Conservation (phyloP, 2,329 filamentous ascomycete genomes). For the Fusarium virguliforme region DNA sequence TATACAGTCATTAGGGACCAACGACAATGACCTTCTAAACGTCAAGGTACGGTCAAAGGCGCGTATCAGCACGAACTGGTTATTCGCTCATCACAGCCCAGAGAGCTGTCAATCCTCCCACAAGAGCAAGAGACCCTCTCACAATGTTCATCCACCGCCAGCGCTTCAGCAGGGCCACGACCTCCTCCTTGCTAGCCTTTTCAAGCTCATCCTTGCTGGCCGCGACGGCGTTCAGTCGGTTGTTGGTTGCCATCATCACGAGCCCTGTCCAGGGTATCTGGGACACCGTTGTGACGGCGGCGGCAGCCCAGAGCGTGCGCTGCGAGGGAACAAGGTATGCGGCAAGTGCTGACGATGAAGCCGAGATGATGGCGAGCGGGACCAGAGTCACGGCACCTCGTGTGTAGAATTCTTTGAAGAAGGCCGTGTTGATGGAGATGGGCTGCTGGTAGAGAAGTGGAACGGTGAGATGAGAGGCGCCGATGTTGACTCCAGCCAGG, state of each 20-base stretch:
- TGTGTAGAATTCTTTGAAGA: slow-evolving; percentile 43
- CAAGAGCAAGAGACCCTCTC: slow-evolving; percentile 33
- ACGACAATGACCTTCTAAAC: not conserved
- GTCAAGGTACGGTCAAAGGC: not conserved
- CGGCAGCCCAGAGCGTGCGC: slow-evolving; percentile 27
- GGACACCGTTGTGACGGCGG: slow-evolving; percentile 29
- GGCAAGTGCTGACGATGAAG: slow-evolving; percentile 30
- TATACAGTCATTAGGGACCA: not conserved
- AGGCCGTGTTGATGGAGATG: slow-evolving; percentile 32
- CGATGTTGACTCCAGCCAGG: slow-evolving; percentile 37
- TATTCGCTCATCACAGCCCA: slow-evolving; percentile 31
- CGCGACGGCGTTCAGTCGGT: slow-evolving; percentile 32
- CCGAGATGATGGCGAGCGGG: slow-evolving; percentile 31
- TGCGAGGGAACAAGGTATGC: slow-evolving; percentile 41
- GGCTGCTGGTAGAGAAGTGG: slow-evolving; percentile 39
- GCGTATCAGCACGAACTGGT: not conserved
- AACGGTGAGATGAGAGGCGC: slow-evolving; percentile 40
- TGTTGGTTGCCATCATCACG: slow-evolving; percentile 42
- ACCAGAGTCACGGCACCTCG: slow-evolving; percentile 33
- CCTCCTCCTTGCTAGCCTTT: slow-evolving; percentile 31
- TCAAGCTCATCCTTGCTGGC: slow-evolving; percentile 28
- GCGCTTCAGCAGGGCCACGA: slow-evolving; percentile 31
- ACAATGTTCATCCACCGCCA: slow-evolving; percentile 46
- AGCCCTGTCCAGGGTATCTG: slow-evolving; percentile 40
- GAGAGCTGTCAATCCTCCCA: slow-evolving; percentile 36